Evolutionary conservation across 331 rosid genomes (phyloP).

Genomic region (Saraca asoca): DNA sequence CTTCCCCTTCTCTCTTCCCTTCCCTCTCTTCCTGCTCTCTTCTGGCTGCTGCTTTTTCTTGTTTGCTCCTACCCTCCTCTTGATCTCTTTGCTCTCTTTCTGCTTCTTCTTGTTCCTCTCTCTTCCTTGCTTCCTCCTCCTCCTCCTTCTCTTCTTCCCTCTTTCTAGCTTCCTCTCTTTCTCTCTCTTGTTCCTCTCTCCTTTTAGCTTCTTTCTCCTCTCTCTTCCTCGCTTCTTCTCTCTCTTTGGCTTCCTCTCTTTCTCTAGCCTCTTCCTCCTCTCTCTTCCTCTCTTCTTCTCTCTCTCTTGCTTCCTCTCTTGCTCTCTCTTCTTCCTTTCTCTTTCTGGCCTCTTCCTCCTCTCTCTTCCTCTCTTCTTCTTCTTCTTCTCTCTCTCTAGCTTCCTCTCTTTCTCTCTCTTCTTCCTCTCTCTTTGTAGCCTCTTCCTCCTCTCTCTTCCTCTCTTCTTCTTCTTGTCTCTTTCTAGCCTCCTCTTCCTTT

Average conservation of each 20-base stretch:
- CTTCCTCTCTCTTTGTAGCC: not conserved
- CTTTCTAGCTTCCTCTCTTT: not conserved
- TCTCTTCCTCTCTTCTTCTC: not conserved
- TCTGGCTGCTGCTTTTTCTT: not conserved
- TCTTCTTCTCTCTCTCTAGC: not conserved
- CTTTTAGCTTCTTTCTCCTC: not conserved
- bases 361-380: not conserved
- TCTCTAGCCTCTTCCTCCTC: not conserved
- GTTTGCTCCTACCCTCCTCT: not conserved
- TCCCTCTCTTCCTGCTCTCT: not conserved
- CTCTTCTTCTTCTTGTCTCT: slow-evolving; percentile 14
- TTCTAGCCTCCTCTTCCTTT: slow-evolving; percentile 37
- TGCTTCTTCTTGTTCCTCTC: not conserved
- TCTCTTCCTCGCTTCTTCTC: not conserved
- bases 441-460: not conserved
- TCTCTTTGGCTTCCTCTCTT: too few relatives aligned
- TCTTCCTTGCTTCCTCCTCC: not conserved
- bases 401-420: not conserved
- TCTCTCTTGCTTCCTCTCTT: not conserved
- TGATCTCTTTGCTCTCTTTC: not conserved
- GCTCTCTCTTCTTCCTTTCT: not conserved
- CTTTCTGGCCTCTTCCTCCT: not conserved
- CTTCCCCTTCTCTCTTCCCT: not conserved
- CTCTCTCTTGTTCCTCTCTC: slow-evolving; percentile 10
- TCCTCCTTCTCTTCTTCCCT: not conserved